A percentile compares a stretch with the other conserved stretches of the same genome.
Evolutionary conservation across 73 alveolate genomes (phyloP).

Genomic region (Stentor coeruleus): DNA sequence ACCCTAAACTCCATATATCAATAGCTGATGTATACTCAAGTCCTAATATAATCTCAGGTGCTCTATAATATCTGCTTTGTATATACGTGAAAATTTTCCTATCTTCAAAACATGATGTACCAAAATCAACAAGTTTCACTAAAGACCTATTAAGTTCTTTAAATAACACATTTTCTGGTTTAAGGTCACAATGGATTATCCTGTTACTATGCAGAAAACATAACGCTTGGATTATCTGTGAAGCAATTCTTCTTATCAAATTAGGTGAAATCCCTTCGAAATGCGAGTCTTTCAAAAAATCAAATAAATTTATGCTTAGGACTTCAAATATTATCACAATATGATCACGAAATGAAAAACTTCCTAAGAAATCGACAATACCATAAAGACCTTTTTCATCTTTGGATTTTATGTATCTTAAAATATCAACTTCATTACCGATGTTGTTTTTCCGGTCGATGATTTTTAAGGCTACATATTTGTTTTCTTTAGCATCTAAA

Average conservation of each 20-base stretch:
- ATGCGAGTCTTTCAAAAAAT: constrained; percentile 28
- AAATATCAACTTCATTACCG: constrained; percentile 40
- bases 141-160: constrained; percentile 51
- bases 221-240: constrained; percentile 69
- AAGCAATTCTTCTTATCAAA: constrained; percentile 72
- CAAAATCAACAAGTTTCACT: constrained; percentile 55
- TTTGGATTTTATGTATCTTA: constrained; percentile 29
- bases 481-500: neutral
- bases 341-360: constrained; percentile 42
- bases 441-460: constrained; percentile 36
- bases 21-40: constrained; percentile 58
- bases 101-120: constrained; percentile 50
- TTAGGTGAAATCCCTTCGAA: constrained; percentile 63
- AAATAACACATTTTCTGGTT: constrained; percentile 59
- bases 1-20: constrained; percentile 77
- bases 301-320: constrained; percentile 46
- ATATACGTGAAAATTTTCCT: constrained; percentile 54
- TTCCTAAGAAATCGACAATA: constrained; percentile 33
- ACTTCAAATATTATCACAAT: constrained; percentile 40
- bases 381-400: constrained; percentile 46
- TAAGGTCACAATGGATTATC: constrained; percentile 60
- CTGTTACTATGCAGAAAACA: constrained; percentile 50
- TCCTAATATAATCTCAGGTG: constrained; percentile 64
- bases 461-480: neutral
- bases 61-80: constrained; percentile 57